Conservation (phyloP, 768 basidiomycete genomes). For the Panaeolus cyanescens region DNA sequence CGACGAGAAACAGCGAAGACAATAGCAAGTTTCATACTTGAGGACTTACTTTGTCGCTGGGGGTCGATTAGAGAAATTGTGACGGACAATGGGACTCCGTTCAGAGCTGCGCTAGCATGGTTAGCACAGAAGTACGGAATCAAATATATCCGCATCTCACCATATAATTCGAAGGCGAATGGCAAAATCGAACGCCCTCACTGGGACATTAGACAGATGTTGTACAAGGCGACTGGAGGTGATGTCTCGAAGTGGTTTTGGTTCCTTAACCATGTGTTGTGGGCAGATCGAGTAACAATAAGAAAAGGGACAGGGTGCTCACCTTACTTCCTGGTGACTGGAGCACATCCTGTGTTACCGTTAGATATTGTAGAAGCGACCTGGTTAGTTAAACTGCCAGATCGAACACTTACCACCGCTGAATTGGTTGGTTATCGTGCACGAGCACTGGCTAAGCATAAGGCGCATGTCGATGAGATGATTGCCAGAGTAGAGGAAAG, state of each 20-base stretch:
- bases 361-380: slow-evolving; percentile 19
- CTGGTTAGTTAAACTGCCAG: slow-evolving; percentile 4
- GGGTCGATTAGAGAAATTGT: slow-evolving; percentile 39
- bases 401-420: slow-evolving; percentile 2
- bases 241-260: no score
- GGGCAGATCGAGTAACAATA: slow-evolving; percentile 32
- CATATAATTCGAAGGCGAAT: slow-evolving; percentile 24
- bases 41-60: slow-evolving; percentile 38
- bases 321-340: slow-evolving; percentile 33
- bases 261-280: no score
- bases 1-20: slow-evolving; percentile 17
- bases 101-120: no score
- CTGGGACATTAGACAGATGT: slow-evolving; percentile 17
- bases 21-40: slow-evolving; percentile 23
- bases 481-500: neutral
- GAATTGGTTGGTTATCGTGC: no score
- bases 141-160: slow-evolving; percentile 16
- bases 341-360: slow-evolving; percentile 30
- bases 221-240: no score
- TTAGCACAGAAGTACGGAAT: no score
- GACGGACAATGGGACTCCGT: slow-evolving; percentile 37
- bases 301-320: slow-evolving; percentile 31
- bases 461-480: no score
- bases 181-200: slow-evolving; percentile 20
- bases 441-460: no score